Base-by-base conservation (phyloP, 805 yeast species). In the Kodamaea neixiangensis region DNA sequence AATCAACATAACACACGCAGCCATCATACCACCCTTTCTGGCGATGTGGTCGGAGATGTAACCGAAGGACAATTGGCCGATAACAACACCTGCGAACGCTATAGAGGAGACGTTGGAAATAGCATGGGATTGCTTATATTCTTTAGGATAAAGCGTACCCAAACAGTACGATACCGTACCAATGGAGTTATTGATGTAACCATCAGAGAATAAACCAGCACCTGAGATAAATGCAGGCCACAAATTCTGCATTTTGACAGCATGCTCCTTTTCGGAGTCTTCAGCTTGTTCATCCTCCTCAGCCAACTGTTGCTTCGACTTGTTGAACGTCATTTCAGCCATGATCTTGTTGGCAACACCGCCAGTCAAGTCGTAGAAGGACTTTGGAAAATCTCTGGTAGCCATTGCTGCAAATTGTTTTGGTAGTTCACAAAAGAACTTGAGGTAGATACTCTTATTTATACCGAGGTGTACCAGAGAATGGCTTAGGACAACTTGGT, bases 201-300 rank as follows among this genome's bases (percentile, higher is more conserved):
- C 97, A 68, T 92, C 97, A 34, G 94, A 85, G 70, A 91, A 90
- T 40, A 91, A 76, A 48, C 97, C 97, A 0, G 97, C 93, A 54
- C 97, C 97, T 1, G 96, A 85, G 10, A 89, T 85, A 37, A 51
- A 47, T 11, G 50, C 50, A 20, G 54, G 54, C 54, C 54, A 51
- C 19, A 44, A 44, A 38, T 51, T 51, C 20, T 22, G 29, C 54
- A 51, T 43, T 33, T 59, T 50, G 9, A 58, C 61, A 19, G 54
- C 51, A 21, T 46, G 46, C 5, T 39, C 52, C 29, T 52, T 53
- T 33, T 52, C 54, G 3, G 7, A 18, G 15, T 42, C 51, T 10
- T 63, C 65, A 2, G 66, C 58, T 13, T 62, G 58, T 11, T 43
- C 22, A 31, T 46, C 49, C 21, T 34, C 48, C 33, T 58, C 63